These are phyloP conservation scores for Eustoma russellianum DNA, from an alignment of 257 asterid species.

Conservation along the genomic window DNA sequence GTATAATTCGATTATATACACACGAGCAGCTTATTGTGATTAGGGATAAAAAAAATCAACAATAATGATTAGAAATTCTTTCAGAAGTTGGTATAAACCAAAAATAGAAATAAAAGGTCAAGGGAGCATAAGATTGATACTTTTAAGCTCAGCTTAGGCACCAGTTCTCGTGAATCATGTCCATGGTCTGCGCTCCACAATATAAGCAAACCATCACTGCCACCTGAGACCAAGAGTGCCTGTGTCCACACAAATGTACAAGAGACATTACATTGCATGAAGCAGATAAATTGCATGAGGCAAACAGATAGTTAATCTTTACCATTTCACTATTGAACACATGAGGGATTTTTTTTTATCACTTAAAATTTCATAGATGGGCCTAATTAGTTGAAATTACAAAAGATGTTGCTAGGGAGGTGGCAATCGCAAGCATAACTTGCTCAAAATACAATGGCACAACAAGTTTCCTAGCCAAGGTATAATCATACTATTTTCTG, in stretches of 20 bases:
- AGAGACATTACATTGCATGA: conserved; percentile 7
- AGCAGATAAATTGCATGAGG: neutral
- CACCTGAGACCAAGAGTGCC: conserved; percentile 98
- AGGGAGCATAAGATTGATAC: conserved; percentile 26
- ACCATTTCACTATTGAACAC: too few species aligned
- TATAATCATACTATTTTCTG: too few species aligned
- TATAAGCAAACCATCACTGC: conserved; percentile 90
- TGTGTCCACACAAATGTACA: conserved; percentile 26
- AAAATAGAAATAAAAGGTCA: conserved; percentile 4
- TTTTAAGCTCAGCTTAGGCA: conserved; percentile 89
- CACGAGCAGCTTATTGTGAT: too few species aligned
- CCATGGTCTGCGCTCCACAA: conserved; percentile 97
- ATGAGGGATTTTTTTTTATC: too few species aligned
- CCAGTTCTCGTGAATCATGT: conserved; percentile 95
- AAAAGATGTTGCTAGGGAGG: too few species aligned
- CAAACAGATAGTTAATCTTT: too few species aligned
- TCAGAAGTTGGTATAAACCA: neutral
- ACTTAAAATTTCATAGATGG: too few species aligned
- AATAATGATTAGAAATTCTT: neutral
- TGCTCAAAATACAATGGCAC: too few species aligned
- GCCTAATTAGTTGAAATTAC: too few species aligned
- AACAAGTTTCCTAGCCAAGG: too few species aligned
- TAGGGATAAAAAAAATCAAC: neutral
- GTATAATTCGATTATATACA: too few species aligned
- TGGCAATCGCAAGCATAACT: too few species aligned